Base-by-base conservation (phyloP, 2,329 filamentous ascomycete species). In the Myriosclerotinia curreyana region DNA sequence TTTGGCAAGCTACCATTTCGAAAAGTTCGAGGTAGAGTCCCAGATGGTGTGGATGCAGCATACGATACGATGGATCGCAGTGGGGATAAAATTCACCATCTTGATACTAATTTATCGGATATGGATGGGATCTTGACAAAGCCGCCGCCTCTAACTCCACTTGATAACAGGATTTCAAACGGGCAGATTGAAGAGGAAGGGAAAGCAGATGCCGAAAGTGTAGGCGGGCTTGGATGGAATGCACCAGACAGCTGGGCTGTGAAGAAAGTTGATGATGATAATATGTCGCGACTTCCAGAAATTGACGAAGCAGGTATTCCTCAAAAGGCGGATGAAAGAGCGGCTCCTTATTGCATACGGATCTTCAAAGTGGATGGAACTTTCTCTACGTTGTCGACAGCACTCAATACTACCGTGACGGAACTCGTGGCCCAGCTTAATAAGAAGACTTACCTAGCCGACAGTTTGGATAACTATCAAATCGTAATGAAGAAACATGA, bases 191-290 rank as follows among this genome's bases (percentile, higher is more conserved):
- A 83, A 44, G 74, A 76, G 36, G 81, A 84, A 31, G 69, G 68
- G 2, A 74, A 71, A 42, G 51, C 65, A n/a, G 69, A 74, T 48
- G 66, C 69, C n/a, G 69, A 72, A 34, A 69, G 58, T 48, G 70
- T 66, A 25, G 67, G 67, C 36, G 68, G 66, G 20, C 86, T 87
- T 1, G 85, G 86, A 4, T 99, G 94, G 94, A 91, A 96, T 75
- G 93, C 93, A 4, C 94, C 95, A 1, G 94, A 98, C 75, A 97
- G 93, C 75, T 99, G 95, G 95, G 92, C 91, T 59, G 94, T 98
- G 34, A 91, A 90, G 70, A 87, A 86, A 66, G 82, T 82, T 52
- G 85, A 84, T 9, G 87, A 92, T 69, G 89, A 91, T 62, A 83
- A 83, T 67, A 79, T 82, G 60, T 76, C 78, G 69, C 83, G 80